Conservation (phyloP, 2,329 filamentous ascomycete species). For the Talaromyces sp. region DNA sequence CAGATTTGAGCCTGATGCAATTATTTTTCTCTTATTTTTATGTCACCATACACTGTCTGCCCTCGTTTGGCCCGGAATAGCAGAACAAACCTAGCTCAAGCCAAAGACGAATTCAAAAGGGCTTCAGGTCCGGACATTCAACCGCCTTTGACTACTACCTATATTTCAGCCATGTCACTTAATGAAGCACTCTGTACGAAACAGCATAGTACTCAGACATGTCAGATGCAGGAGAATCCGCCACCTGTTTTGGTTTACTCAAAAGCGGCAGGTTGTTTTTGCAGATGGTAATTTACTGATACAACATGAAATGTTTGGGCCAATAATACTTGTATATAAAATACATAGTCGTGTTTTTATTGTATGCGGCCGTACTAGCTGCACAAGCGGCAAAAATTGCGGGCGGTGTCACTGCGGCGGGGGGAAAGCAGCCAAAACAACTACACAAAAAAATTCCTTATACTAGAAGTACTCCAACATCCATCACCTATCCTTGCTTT, state of each 20-base stretch:
- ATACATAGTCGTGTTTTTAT: neutral
- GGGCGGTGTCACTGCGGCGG: conserved; percentile 6
- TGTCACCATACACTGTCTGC: neutral
- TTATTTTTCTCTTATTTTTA: no score
- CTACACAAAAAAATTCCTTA: conserved; percentile 12
- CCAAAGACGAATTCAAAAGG: neutral
- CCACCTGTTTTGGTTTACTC: neutral
- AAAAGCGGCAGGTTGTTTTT: neutral
- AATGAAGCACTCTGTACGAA: neutral
- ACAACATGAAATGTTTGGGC: neutral
- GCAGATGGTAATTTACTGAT: neutral
- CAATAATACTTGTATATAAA: neutral
- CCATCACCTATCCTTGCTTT: conserved; percentile 3
- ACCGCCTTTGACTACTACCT: neutral
- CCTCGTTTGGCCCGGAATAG: neutral
- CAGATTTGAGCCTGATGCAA: no score
- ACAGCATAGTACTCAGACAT: neutral
- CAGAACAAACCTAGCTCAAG: no score
- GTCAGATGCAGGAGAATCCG: neutral
- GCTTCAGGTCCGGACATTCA: neutral
- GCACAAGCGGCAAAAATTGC: conserved; percentile 1
- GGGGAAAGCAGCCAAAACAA: conserved; percentile 13
- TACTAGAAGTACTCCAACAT: neutral
- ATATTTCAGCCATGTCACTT: neutral
- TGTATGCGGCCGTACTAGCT: neutral